Evolutionary conservation across 192 early-diverging fungal species (phyloP), one percentile per base, ranked within the genome.

Genomic region (Coemansia sp.): DNA sequence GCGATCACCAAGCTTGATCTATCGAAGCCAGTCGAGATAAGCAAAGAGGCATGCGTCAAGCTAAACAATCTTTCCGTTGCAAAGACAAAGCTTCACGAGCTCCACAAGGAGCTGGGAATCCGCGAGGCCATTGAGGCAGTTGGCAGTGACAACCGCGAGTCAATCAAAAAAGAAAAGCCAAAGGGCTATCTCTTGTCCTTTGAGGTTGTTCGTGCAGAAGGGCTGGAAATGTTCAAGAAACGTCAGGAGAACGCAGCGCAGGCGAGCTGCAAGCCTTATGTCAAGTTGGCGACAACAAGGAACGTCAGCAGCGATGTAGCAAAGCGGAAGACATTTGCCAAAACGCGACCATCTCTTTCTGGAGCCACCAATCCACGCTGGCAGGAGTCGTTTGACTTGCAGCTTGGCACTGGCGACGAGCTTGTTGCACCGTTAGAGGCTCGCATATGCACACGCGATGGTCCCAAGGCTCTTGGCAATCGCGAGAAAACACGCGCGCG

Each of bases 371-470:
- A 92, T 60, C 91, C 90, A n/a, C 85, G 90, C 25, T 94, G 92
- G 92, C 89, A 94, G 63, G 86, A 94, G 73, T 81, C 86, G 25
- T 91, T 91, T 72, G 89, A 94, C 59, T 74, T 89, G 44, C 84
- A 85, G 11, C 62, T 92, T 22, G 79, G 69, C 6, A 77, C 87
- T 42, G 79, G 67, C 0, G 64, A 76, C 17, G 74, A 76, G 55
- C 55, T 73, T 19, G 10, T 59, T 58, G 50, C 77, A 50, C 71
- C 71, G 32, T 49, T 84, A 1, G 82, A 84, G 41, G 82, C 70
- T 11, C 82, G 82, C 13, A 57, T 84, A 4, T 84, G 82, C 68
- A 84, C 82, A 13, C 76, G 82, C 22, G 82, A 76, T 25, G 77
- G 82, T 0, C 82, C 82, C 12, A 84, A 80, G 61, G 64, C 41